phyloP scores from a whole-genome alignment of 148 eudicot genomes.

The Rhododendron mucronatum region DNA sequence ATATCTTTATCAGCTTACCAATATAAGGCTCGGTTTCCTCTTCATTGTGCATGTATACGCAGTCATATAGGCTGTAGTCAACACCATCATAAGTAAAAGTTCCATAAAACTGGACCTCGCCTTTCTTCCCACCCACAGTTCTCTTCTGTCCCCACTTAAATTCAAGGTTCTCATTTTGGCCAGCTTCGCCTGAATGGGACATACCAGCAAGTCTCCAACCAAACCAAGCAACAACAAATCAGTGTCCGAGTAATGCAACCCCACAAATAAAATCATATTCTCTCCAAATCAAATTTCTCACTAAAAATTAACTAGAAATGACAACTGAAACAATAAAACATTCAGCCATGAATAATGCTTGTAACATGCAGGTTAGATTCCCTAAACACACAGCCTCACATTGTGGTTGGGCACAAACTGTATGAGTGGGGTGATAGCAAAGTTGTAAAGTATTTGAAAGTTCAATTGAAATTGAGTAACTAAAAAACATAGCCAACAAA shows the following conservation, averaged over 20 bases:
- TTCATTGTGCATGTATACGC: slow-evolving; percentile 49
- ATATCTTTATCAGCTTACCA: slow-evolving; percentile 61
- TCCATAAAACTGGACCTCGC: slow-evolving; percentile 53
- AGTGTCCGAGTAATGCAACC: slow-evolving; percentile 6
- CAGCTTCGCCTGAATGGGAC: slow-evolving; percentile 22
- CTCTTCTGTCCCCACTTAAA: slow-evolving; percentile 66
- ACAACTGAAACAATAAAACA: neutral
- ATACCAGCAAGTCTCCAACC: slow-evolving; percentile 11
- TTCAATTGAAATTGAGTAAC: too few species aligned
- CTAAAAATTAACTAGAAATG: neutral
- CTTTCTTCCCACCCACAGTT: slow-evolving; percentile 40
- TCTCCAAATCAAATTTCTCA: neutral
- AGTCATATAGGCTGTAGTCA: slow-evolving; percentile 54
- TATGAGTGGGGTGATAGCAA: neutral
- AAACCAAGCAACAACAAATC: neutral
- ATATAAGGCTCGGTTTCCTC: slow-evolving; percentile 49
- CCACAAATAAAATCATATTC: neutral
- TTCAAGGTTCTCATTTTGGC: slow-evolving; percentile 23
- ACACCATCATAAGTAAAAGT: slow-evolving; percentile 58
- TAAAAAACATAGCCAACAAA: neutral
- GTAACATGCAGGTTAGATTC: neutral
- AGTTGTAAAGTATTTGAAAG: too few species aligned
- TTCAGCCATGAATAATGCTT: neutral
- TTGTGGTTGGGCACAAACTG: neutral
- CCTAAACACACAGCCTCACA: neutral